Evolutionary conservation across 305 asterid genomes (phyloP).

Genomic region (Withania somnifera): DNA sequence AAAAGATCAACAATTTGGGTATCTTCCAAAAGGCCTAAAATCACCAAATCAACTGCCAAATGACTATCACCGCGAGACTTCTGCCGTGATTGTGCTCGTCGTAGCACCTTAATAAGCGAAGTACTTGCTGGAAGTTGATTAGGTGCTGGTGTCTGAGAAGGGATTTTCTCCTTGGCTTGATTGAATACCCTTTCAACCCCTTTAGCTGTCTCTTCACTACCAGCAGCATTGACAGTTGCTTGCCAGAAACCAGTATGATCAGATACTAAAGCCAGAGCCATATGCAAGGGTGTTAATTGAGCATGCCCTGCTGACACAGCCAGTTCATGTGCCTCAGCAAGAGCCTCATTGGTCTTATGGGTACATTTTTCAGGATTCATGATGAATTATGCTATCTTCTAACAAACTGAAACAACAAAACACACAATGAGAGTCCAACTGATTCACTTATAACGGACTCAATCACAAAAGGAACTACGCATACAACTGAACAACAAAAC

Average conservation of each 20-base stretch:
- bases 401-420: background rate
- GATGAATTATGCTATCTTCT: background rate
- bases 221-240: slow-evolving; percentile 40
- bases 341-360: slow-evolving; percentile 57
- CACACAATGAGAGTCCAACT: background rate
- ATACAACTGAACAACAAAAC: background rate
- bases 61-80: slow-evolving; percentile 71
- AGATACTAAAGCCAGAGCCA: slow-evolving; percentile 36
- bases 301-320: slow-evolving; percentile 54
- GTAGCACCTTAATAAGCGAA: slow-evolving; percentile 54
- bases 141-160: slow-evolving; percentile 75
- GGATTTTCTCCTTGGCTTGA: slow-evolving; percentile 59
- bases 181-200: slow-evolving; percentile 48
- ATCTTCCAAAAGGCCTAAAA: slow-evolving; percentile 74
- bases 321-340: slow-evolving; percentile 49
- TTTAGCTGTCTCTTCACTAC: slow-evolving; percentile 43
- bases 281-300: slow-evolving; percentile 66
- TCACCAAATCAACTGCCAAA: slow-evolving; percentile 76
- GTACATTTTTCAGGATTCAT: slow-evolving; percentile 75
- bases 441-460: no score
- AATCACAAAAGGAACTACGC: no score
- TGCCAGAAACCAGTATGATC: slow-evolving; percentile 49
- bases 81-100: slow-evolving; percentile 69
- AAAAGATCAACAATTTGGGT: slow-evolving; percentile 58
- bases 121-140: slow-evolving; percentile 79